Base-by-base conservation (phyloP, 2,329 filamentous ascomycete species). In the Ceratocystis lukuohia region DNA sequence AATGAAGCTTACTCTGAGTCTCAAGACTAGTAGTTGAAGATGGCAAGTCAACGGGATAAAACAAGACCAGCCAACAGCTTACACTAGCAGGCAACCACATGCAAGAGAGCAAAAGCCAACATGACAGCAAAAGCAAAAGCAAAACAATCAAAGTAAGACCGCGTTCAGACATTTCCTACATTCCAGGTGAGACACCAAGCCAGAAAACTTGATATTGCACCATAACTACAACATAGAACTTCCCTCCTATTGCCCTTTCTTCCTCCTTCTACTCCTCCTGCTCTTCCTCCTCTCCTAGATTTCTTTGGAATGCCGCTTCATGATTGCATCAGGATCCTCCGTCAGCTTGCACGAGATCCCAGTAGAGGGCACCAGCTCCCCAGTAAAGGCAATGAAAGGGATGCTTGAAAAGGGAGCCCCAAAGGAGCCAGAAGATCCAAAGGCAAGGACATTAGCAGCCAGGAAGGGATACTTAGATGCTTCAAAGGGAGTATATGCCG, bases 271-370 rank as follows among this genome's bases (percentile, higher is more conserved):
- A 1, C 30, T 7, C 7, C 30, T 33, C 1, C 1, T 8, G 5
- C 30, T 41, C 37, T 41, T 12, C 37, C 37, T 41, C 37, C 37
- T 41, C 37, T 41, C 37, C 37, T 3, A 41, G 3, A 12, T 41
- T 3, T 41, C 37, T 41, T 41, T 41, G 63, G 63, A 65, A 65
- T 65, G 63, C 50, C n/a, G 20, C 6, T 59, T 57, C n/a, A 20
- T 12, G 50, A 12, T 41, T 57, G 48, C 45, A 33, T 53, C 48
- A 53, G 2, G 48, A 53, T 53, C 48, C 48, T 53, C 22, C 10
- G 37, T 41, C 10, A 41, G 37, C 48, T 53, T 25, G 48, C 48
- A 25, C 25, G 48, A 8, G 20, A 53, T 53, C 37, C 37, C 37
- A 41, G 37, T 12, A 41, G 37, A 41, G 37, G 37, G 10, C 37